Evolutionary conservation across 176 grass and related monocot genomes (phyloP).

Genomic region (Calamus simplicifolius): DNA sequence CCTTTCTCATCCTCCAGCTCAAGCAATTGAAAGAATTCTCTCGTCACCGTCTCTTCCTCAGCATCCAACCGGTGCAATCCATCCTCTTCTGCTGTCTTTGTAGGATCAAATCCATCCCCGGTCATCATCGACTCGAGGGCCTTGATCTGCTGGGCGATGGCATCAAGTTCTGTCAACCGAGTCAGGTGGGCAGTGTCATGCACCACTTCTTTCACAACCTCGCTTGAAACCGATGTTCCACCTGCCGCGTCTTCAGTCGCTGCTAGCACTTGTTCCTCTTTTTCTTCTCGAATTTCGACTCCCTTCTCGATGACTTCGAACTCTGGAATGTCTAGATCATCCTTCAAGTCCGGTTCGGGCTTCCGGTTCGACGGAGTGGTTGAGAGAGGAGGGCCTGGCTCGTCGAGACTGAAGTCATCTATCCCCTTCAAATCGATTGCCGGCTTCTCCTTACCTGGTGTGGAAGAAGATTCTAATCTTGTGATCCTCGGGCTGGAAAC

Average conservation of each 20-base stretch:
- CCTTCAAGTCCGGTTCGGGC: conserved; percentile 21
- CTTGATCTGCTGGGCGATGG: conserved; percentile 87
- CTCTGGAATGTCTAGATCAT: conserved; percentile 66
- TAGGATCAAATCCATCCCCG: conserved; percentile 9
- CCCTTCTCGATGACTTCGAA: conserved; percentile 90
- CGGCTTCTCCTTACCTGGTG: conserved; percentile 25
- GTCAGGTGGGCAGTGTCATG: conserved; percentile 48
- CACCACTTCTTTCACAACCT: conserved; percentile 93
- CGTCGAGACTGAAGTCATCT: conserved; percentile 87
- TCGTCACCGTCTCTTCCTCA: conserved; percentile 75
- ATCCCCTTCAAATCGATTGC: conserved; percentile 54
- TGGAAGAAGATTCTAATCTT: conserved; percentile 28
- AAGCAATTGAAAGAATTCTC: conserved; percentile 62
- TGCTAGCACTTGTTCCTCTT: conserved; percentile 10
- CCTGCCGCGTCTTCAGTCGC: conserved; percentile 14
- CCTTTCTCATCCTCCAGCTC: conserved; percentile 35
- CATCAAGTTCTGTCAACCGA: conserved; percentile 73
- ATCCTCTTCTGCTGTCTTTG: conserved; percentile 16
- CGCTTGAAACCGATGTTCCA: conserved; percentile 21
- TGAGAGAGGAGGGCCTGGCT: conserved; percentile 23
- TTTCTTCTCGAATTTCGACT: conserved; percentile 52
- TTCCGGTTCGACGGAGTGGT: conserved; percentile 20
- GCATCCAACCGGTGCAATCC: conserved; percentile 34
- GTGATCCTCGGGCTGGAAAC: conserved; percentile 66
- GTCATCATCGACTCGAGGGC: conserved; percentile 81